phyloP scores from a whole-genome alignment of 2,329 filamentous ascomycete genomes.

The Pseudogymnoascus sp. region DNA sequence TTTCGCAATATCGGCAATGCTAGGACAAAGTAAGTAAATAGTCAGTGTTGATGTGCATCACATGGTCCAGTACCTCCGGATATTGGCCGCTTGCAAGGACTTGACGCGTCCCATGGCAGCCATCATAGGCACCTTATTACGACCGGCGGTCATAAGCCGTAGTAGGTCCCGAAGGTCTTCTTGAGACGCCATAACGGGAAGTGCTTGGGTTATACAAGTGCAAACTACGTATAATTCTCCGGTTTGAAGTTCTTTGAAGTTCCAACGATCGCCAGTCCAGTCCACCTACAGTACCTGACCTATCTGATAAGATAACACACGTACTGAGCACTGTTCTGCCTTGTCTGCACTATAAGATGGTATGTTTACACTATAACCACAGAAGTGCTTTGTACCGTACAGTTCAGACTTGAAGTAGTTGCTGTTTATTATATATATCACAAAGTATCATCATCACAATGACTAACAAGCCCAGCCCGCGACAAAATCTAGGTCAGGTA shows the following conservation, averaged over 20 bases:
- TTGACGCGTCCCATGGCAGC: slow-evolving; percentile 51
- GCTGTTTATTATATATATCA: background rate
- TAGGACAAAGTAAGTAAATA: slow-evolving; percentile 14
- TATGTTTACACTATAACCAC: background rate
- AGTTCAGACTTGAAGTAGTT: background rate
- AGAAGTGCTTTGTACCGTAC: background rate
- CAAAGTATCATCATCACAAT: background rate
- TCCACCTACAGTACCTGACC: background rate
- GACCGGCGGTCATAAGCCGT: slow-evolving; percentile 44
- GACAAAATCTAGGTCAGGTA: background rate
- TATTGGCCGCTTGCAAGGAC: slow-evolving; percentile 43
- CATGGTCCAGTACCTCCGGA: slow-evolving; percentile 40
- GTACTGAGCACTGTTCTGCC: background rate
- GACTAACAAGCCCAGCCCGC: background rate
- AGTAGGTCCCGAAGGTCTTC: slow-evolving; percentile 53
- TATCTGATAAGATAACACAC: slow-evolving; percentile 2
- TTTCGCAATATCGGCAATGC: slow-evolving; percentile 24
- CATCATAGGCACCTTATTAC: slow-evolving; percentile 49
- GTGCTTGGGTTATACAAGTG: background rate
- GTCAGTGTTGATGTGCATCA: background rate
- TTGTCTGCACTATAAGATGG: background rate
- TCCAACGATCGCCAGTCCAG: background rate
- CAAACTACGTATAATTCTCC: background rate
- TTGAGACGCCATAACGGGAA: slow-evolving; percentile 41
- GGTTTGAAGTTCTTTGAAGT: background rate